phyloP scores from a whole-genome alignment of 2,329 filamentous ascomycete genomes.

The Metarhizium sp. region DNA sequence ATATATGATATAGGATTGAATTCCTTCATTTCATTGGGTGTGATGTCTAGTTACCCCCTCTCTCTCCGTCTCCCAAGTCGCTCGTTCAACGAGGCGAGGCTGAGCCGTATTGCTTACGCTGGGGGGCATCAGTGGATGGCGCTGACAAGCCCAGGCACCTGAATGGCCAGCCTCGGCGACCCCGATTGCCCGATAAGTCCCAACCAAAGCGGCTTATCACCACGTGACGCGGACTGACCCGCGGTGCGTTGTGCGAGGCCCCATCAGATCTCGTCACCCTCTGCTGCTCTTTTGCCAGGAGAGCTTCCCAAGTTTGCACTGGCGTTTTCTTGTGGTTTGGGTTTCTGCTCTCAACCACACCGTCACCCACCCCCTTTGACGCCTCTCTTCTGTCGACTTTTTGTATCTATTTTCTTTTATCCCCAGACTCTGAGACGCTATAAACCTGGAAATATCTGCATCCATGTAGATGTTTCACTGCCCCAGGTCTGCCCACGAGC shows the following conservation, averaged over 20 bases:
- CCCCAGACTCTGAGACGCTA: not conserved
- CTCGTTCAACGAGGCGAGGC: not conserved
- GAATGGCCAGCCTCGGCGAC: constrained; percentile 4
- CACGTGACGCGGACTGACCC: constrained; percentile 25
- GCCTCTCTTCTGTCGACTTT: not conserved
- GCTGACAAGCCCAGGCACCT: not conserved
- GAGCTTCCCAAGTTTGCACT: constrained; percentile 28
- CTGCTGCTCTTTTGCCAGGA: constrained; percentile 18
- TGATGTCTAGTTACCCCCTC: too few species aligned
- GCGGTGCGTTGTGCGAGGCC: constrained; percentile 17
- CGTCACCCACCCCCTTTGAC: not conserved
- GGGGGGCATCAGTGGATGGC: too few species aligned
- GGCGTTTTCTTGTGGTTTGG: constrained; percentile 2
- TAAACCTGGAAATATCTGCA: constrained; percentile 9
- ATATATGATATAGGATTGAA: not conserved
- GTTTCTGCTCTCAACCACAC: constrained; percentile 5
- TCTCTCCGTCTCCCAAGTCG: too few species aligned
- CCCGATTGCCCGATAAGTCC: not conserved
- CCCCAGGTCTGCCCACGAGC: constrained; percentile 22
- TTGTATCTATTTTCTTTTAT: not conserved
- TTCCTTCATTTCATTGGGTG: too few species aligned
- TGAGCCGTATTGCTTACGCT: not conserved
- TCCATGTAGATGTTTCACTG: constrained; percentile 26
- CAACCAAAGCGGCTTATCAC: constrained; percentile 15
- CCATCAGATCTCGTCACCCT: constrained; percentile 25